Base-by-base conservation (phyloP, 139 green algal genomes). In the Tetraselmis striata region DNA sequence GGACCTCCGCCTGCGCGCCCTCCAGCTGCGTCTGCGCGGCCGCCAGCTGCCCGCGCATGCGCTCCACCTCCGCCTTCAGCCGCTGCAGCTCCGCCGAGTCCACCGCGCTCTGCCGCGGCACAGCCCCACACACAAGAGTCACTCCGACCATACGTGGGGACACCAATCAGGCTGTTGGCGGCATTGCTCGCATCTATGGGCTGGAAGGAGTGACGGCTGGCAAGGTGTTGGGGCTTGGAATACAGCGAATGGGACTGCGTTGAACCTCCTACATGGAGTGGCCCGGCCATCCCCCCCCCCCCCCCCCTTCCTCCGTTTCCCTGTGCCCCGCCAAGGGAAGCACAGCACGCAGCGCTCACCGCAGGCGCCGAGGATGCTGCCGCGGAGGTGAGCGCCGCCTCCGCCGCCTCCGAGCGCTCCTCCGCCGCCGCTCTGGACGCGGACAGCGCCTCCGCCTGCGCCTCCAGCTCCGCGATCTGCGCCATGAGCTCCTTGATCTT, bases 401-500 rank as follows among this genome's bases (percentile, higher is more conserved):
- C 74, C 2, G n/a, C 26, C 2, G 74, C 22, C 26, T 28, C 74
- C 2, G 25, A 2, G 26, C 74, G 74, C 25, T 77, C 5, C 74
- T 30, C 74, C 25, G 74, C 74, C 23, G 74, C 74, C 74, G 25
- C 26, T 2, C 23, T 28, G 23, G 58, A 18, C 28, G 27, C 58
- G 23, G 11, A 18, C 23, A 76, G 26, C 81, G 79, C n/a, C 31
- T 30, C 2, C 59, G 59, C 2, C 24, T 30, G 2, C 28, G 31
- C 32, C 26, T 84, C 28, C 29, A 58, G 30, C 79, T 82, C 77
- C 77, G 11, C 23, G 2, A 84, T 30, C 75, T 81, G 81, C 25
- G 28, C 79, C 81, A 84, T 81, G 75, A 84, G 81, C 59, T 84
- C 81, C 78, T 81, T 80, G 28, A 84, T 80, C 24, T 59, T 45